phyloP scores from a whole-genome alignment of 176 grass and related monocot genomes.

The Miscanthus lutarioriparius region DNA sequence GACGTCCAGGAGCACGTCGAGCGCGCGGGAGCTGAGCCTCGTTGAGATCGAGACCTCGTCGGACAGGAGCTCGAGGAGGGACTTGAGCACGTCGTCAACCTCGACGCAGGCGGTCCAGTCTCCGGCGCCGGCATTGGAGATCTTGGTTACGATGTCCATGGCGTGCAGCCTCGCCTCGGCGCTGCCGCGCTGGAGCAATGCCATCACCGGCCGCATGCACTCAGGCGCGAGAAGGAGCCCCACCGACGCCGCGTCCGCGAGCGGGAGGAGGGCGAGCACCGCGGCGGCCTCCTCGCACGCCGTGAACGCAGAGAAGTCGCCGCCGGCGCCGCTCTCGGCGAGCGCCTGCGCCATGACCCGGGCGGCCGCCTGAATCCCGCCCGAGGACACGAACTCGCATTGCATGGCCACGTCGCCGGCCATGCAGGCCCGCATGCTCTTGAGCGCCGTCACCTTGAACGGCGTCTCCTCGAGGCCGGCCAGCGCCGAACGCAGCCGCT shows the following conservation, averaged over 20 bases:
- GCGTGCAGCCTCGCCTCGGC: slow-evolving; percentile 68
- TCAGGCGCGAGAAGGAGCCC: slow-evolving; percentile 47
- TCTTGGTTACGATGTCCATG: slow-evolving; percentile 64
- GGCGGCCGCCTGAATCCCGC: slow-evolving; percentile 45
- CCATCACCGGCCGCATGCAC: slow-evolving; percentile 46
- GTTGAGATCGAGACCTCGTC: slow-evolving; percentile 60
- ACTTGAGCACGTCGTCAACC: slow-evolving; percentile 56
- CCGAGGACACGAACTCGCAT: slow-evolving; percentile 47
- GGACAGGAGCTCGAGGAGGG: slow-evolving; percentile 78
- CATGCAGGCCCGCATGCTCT: slow-evolving; percentile 40
- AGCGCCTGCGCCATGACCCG: slow-evolving; percentile 55
- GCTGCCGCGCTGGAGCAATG: slow-evolving; percentile 67
- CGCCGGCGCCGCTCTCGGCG: slow-evolving; percentile 30
- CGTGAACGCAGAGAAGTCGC: slow-evolving; percentile 61
- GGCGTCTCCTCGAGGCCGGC: slow-evolving; percentile 54
- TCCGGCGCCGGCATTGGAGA: slow-evolving; percentile 39
- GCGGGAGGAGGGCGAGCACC: slow-evolving; percentile 55
- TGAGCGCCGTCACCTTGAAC: slow-evolving; percentile 79
- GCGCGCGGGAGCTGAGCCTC: slow-evolving; percentile 70
- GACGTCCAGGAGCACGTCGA: slow-evolving; percentile 65
- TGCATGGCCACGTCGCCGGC: slow-evolving; percentile 48
- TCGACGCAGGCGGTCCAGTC: slow-evolving; percentile 48
- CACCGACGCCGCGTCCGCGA: slow-evolving; percentile 43
- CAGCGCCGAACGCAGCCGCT: slow-evolving; percentile 47
- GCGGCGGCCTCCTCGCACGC: slow-evolving; percentile 73